Conservation (phyloP, 2,329 filamentous ascomycete genomes). For the Fusarium sp. region DNA sequence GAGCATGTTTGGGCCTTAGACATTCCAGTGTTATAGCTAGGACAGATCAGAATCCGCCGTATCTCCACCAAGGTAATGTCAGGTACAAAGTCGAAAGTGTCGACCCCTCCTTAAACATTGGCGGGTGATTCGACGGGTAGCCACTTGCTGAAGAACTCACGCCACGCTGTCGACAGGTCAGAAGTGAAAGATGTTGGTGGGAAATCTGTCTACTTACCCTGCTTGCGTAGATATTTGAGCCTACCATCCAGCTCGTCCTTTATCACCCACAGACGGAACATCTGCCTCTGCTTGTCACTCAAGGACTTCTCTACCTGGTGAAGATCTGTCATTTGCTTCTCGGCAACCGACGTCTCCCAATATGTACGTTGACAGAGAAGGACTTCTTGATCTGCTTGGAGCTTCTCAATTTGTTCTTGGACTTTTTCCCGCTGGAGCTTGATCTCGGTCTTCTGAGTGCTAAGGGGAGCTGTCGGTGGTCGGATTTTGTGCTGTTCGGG, state of each 20-base stretch:
- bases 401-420: background rate
- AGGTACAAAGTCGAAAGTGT: background rate
- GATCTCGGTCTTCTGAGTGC: background rate
- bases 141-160: background rate
- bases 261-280: background rate
- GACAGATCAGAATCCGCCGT: too few species aligned
- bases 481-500: background rate
- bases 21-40: background rate
- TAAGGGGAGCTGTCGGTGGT: background rate
- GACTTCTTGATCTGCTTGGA: background rate
- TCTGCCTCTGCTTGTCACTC: background rate
- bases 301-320: background rate
- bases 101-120: too few species aligned
- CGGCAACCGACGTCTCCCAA: background rate
- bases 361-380: background rate
- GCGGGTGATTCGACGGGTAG: accelerated
- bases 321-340: background rate
- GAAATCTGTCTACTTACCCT: background rate
- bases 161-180: background rate
- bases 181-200: accelerated
- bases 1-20: background rate
- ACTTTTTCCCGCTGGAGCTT: background rate
- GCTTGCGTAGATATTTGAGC: background rate
- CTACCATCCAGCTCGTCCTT: too few species aligned
- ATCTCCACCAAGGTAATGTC: background rate